A percentile compares a stretch with the other conserved stretches of the same genome.
Evolutionary conservation across 345 rosid genomes (phyloP).

Genomic region (Linum trigynum): DNA sequence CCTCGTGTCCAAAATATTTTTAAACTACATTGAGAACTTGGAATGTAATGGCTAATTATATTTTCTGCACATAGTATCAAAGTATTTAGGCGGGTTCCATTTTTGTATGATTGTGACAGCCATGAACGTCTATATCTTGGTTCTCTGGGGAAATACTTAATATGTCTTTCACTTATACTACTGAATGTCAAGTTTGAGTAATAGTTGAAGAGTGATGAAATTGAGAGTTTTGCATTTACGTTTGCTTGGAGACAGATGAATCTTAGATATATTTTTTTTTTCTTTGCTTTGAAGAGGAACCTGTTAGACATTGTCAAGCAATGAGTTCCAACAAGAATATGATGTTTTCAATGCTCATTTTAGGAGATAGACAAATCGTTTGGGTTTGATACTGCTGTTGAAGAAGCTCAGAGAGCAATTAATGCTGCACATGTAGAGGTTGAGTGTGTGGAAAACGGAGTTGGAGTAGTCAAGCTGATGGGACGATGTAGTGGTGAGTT

Average conservation of each 20-base stretch:
- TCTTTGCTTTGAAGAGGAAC: background rate
- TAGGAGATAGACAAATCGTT: background rate
- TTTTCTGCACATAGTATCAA: too few species aligned
- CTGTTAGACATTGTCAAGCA: background rate
- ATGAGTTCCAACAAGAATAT: background rate
- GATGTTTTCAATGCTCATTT: background rate
- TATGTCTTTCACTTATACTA: too few species aligned
- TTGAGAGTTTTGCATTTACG: background rate
- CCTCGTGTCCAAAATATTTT: too few species aligned
- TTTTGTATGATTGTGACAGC: too few species aligned
- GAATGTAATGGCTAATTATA: too few species aligned
- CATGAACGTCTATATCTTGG: too few species aligned
- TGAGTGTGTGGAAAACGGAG: background rate
- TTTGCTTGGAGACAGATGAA: too few species aligned
- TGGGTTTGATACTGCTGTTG: background rate
- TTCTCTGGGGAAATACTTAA: background rate
- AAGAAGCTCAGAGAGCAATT: background rate
- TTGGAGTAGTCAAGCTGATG: background rate
- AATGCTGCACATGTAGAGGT: background rate
- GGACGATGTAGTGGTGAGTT: background rate
- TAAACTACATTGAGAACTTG: too few species aligned
- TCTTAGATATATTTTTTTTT: too few species aligned
- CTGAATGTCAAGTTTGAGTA: background rate
- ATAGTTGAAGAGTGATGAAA: background rate
- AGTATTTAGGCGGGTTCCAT: too few species aligned